Base-by-base conservation (phyloP, 257 asterid species). In the Solanum phureja region DNA sequence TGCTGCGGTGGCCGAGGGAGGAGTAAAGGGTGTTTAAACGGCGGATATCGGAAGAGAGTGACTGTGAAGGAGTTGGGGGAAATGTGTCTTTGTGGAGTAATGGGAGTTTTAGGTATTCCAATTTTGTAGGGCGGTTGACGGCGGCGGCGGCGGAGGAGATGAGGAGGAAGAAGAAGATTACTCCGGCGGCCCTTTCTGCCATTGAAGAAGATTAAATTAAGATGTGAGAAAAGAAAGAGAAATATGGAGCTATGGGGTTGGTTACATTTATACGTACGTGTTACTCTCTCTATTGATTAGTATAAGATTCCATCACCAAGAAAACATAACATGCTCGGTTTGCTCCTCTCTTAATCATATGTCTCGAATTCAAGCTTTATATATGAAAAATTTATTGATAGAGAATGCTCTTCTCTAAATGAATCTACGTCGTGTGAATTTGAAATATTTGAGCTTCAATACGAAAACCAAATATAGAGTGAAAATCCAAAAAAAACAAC, bases 101-200 rank as follows among this genome's bases (percentile, higher is more conserved):
- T 13, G 97, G 98, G 34, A 95, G 94, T 58, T 93, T 95, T 83
- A 96, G 94, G 90, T 76, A 93, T 29, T 91, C 84, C 2, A 85
- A 16, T 60, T 72, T 72, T 72, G 81, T 77, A 7, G n/a, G 27
- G 69, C 86, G 83, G 42, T 86, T 72, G 11, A 29, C 56, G 58
- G 56, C 52, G 83, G 86, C 11, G 86, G 88, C 24, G 87, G 91
- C 37, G 89, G 92, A 87, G 12, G 93, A 87, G 12, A 85, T 88
- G 42, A 62, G 72, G 76, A 85, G 86, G 84, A 93, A 84, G 24
- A 90, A 64, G 83, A 68, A 71, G 19, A 86, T 38, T 76, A 24
- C 1, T 38, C 18, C 62, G n/a, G 62, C 8, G n/a, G n/a, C 49
- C 11, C 3, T 29, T 37, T 64, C 18, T 66, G 64, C 84, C 88